A percentile compares a stretch with the other conserved stretches of the same genome.
phyloP scores from a whole-genome alignment of 805 yeast genomes.

The Wickerhamiella siamensis region DNA sequence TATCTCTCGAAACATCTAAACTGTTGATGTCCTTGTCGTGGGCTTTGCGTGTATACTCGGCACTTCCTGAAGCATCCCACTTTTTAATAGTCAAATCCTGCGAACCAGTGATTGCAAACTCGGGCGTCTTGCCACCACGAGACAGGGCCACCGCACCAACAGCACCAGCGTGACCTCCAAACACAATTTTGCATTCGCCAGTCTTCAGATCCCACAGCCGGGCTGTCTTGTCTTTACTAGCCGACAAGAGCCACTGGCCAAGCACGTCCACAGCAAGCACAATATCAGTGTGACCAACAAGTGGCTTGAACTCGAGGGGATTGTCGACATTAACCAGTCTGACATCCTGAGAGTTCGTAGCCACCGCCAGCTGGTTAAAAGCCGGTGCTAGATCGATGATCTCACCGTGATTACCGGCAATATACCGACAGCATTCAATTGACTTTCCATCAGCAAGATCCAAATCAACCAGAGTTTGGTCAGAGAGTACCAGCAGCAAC shows the following conservation, averaged over 20 bases:
- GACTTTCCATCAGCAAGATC: background rate
- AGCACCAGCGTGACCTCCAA: constrained; percentile 77
- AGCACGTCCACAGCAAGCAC: constrained; percentile 69
- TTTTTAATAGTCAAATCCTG: constrained; percentile 73
- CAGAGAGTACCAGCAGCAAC: constrained; percentile 37
- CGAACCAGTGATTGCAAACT: constrained; percentile 66
- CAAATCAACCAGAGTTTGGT: constrained; percentile 56
- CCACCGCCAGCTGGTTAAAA: constrained; percentile 56
- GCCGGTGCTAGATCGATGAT: constrained; percentile 81
- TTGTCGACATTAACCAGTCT: constrained; percentile 42
- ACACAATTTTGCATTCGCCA: constrained; percentile 40
- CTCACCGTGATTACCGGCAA: constrained; percentile 93
- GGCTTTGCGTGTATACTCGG: constrained; percentile 85
- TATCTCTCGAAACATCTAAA: constrained; percentile 81
- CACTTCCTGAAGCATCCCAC: constrained; percentile 46
- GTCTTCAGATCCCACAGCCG: constrained; percentile 56
- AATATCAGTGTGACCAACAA: constrained; percentile 75
- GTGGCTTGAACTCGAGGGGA: constrained; percentile 32
- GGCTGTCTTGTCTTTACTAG: constrained; percentile 77
- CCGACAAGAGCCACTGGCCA: constrained; percentile 76
- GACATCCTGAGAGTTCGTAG: constrained; percentile 85
- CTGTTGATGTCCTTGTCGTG: constrained; percentile 94
- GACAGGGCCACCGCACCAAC: constrained; percentile 74
- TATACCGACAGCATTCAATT: constrained; percentile 11
- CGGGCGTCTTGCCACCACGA: constrained; percentile 35